Percentiles rank a stretch among this genome's conserved stretches.
Conservation (phyloP, 495 filamentous ascomycete genomes). For the Hyaloscypha variabilis region DNA sequence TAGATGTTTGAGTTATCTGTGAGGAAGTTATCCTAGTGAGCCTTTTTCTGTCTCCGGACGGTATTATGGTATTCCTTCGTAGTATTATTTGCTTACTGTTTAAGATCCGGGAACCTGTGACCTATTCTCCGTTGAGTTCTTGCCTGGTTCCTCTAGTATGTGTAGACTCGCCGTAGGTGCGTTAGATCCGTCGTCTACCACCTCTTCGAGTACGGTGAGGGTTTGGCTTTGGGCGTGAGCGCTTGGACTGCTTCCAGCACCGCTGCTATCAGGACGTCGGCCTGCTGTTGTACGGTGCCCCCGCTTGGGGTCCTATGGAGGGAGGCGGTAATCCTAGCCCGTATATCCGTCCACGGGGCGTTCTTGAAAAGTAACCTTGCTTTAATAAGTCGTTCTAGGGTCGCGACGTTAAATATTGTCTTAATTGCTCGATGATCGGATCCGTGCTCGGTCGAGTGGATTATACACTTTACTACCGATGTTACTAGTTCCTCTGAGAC, state of each 20-base stretch:
- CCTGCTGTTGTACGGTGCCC: too few relatives aligned
- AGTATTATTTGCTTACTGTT: constrained; percentile 11
- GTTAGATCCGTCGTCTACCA: constrained; percentile 28
- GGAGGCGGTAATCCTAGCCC: too few relatives aligned
- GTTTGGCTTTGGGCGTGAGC: constrained; percentile 19
- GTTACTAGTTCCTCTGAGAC: too few relatives aligned
- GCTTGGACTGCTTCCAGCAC: constrained; percentile 16
- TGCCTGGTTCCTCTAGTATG: constrained; percentile 26
- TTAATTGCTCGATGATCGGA: too few relatives aligned
- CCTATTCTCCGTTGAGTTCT: constrained; percentile 15
- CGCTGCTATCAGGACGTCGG: constrained; percentile 6
- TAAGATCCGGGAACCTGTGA: not conserved
- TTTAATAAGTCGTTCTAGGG: too few relatives aligned
- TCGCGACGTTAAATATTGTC: too few relatives aligned
- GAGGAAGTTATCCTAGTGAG: not conserved
- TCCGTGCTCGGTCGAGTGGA: too few relatives aligned
- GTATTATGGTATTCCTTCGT: constrained; percentile 28
- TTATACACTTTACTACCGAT: too few relatives aligned
- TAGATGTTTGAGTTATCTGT: not conserved
- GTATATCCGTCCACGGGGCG: too few relatives aligned
- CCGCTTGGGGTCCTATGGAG: too few relatives aligned
- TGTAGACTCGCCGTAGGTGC: constrained; percentile 24
- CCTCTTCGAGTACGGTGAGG: constrained; percentile 27
- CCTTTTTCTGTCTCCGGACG: constrained; percentile 8
- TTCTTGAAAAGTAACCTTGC: too few relatives aligned